A percentile compares a stretch with the other conserved stretches of the same genome.
Evolutionary conservation across 2,329 filamentous ascomycete species (phyloP).

Genomic region (Aspergillus sp.): DNA sequence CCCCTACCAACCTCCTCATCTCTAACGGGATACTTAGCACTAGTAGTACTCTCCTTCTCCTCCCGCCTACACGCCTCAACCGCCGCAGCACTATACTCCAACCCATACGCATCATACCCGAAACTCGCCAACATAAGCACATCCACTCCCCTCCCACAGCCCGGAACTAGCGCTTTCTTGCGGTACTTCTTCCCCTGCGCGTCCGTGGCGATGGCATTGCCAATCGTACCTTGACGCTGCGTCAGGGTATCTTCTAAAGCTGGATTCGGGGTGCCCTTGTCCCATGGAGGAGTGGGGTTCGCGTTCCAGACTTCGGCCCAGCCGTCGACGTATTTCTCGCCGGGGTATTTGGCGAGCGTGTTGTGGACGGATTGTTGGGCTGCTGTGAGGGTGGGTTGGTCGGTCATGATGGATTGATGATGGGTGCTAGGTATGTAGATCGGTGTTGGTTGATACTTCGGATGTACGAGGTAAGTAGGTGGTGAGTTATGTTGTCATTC

Average conservation of each 20-base stretch:
- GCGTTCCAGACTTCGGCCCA: conserved; percentile 60
- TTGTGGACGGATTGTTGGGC: conserved; percentile 5
- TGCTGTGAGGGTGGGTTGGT: background rate
- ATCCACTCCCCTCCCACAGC: conserved; percentile 81
- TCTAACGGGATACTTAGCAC: conserved; percentile 11
- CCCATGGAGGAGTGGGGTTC: conserved; percentile 59
- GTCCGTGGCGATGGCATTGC: conserved; percentile 31
- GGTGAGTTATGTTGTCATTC: too few species aligned
- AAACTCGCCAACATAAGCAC: conserved; percentile 70
- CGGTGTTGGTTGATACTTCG: background rate
- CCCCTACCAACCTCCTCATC: conserved; percentile 41
- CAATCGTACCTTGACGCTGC: conserved; percentile 41
- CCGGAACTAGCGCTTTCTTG: conserved; percentile 71
- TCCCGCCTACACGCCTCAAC: conserved; percentile 8
- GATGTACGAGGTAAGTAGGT: background rate
- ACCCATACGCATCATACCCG: conserved; percentile 74
- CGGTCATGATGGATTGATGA: background rate
- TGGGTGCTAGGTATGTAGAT: background rate
- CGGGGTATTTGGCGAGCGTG: conserved; percentile 11
- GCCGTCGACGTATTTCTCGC: conserved; percentile 29
- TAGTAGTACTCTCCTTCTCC: background rate
- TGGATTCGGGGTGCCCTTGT: conserved; percentile 57
- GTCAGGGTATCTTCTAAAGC: conserved; percentile 58
- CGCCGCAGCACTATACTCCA: conserved; percentile 54
- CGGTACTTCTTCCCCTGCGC: conserved; percentile 21